Evolutionary conservation across 805 yeast species (phyloP).

Genomic region (Yamadazyma endophytica): DNA sequence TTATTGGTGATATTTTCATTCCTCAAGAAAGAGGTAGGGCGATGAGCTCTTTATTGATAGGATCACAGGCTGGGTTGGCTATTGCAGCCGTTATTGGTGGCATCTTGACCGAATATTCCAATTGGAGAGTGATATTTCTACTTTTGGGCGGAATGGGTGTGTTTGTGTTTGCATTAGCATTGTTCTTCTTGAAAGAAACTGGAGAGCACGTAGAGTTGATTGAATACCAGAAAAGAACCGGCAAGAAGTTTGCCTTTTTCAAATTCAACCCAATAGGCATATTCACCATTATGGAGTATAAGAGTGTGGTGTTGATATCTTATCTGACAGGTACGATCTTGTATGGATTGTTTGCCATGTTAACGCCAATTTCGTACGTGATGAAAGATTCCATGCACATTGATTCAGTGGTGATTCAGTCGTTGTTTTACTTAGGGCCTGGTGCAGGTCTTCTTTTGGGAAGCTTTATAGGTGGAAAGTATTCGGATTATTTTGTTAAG

Average conservation of each 20-base stretch:
- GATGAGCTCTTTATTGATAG: slow-evolving; percentile 44
- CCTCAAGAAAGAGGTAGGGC: slow-evolving; percentile 48
- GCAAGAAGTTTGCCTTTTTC: slow-evolving; percentile 33
- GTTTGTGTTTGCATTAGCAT: slow-evolving; percentile 24
- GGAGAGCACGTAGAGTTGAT: slow-evolving; percentile 21
- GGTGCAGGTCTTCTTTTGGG: slow-evolving; percentile 50
- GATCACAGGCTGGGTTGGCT: slow-evolving; percentile 50
- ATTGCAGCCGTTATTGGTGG: slow-evolving; percentile 52
- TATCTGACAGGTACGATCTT: slow-evolving; percentile 33
- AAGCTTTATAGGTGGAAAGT: slow-evolving; percentile 45
- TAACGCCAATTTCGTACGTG: slow-evolving; percentile 52
- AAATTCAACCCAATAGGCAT: slow-evolving; percentile 43
- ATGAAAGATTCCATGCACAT: slow-evolving; percentile 43
- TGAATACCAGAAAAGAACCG: slow-evolving; percentile 15
- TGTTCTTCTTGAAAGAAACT: slow-evolving; percentile 45
- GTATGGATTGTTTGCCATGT: slow-evolving; percentile 37
- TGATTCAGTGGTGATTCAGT: slow-evolving; percentile 41
- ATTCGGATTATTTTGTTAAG: slow-evolving; percentile 44
- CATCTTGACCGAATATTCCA: slow-evolving; percentile 41
- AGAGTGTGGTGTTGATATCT: slow-evolving; percentile 38
- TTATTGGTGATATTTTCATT: slow-evolving; percentile 44
- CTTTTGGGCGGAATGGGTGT: slow-evolving; percentile 42
- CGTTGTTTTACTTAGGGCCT: slow-evolving; percentile 51
- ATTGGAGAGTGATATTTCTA: slow-evolving; percentile 52
- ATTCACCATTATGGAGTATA: slow-evolving; percentile 32